These are phyloP conservation scores for Sporothrix dimorphospora DNA, from an alignment of 2,329 filamentous ascomycete species.

Conservation along the genomic window DNA sequence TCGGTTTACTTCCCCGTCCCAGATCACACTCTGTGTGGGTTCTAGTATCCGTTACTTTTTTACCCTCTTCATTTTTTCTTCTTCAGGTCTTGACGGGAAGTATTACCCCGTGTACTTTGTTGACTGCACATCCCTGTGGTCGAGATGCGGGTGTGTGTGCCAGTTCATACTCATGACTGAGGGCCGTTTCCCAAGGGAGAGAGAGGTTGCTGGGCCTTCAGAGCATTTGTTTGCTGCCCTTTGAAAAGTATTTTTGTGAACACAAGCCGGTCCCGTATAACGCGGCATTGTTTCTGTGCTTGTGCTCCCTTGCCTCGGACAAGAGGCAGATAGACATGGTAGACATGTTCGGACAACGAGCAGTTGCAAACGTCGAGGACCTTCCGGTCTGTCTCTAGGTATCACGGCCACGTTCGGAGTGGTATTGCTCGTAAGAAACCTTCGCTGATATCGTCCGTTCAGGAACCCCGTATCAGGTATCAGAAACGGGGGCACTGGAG, in stretches of 20 bases:
- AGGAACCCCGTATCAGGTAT: neutral
- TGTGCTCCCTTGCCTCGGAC: constrained; percentile 10
- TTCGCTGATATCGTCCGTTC: neutral
- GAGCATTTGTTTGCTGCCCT: neutral
- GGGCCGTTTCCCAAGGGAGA: constrained; percentile 8
- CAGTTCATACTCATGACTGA: neutral
- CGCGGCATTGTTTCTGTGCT: constrained; percentile 4
- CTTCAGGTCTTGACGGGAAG: neutral
- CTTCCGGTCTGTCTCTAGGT: neutral
- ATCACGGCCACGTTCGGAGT: too few species aligned
- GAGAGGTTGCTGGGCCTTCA: neutral
- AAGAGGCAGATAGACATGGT: neutral
- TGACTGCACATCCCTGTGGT: constrained; percentile 3
- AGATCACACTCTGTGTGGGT: constrained; percentile 24
- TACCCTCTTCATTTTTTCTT: constrained; percentile 3
- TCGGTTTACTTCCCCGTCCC: constrained; percentile 21
- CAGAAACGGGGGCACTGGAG: neutral
- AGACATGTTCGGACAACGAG: neutral
- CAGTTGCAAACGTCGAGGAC: constrained; percentile 1
- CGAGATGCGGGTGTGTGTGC: neutral
- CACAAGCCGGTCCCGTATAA: neutral
- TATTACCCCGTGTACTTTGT: neutral
- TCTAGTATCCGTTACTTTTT: neutral
- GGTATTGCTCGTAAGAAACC: neutral
- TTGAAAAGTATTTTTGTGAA: neutral